Conservation (phyloP, 1,139 yeast genomes). For the Saccharomyces hybrid region DNA sequence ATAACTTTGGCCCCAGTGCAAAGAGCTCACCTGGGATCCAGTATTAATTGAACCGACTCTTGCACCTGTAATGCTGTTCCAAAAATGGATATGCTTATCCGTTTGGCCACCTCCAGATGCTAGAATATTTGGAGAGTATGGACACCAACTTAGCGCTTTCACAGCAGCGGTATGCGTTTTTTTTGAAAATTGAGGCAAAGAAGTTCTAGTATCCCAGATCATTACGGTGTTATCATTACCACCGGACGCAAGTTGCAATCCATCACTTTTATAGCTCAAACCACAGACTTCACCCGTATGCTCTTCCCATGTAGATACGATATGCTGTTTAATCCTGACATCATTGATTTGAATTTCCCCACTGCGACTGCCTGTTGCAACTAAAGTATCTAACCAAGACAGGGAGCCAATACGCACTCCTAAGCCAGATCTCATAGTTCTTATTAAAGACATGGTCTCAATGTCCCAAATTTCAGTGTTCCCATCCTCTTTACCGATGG, state of each 20-base stretch:
- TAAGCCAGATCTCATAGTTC: constrained; percentile 69
- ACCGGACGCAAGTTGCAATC: constrained; percentile 81
- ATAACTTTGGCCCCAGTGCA: constrained; percentile 74
- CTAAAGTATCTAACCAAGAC: constrained; percentile 75
- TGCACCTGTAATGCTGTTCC: constrained; percentile 92
- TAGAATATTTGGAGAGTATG: constrained; percentile 68
- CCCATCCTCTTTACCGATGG: constrained; percentile 83
- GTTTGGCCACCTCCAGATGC: constrained; percentile 97
- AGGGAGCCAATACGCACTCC: constrained; percentile 76
- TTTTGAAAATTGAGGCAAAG: constrained; percentile 66
- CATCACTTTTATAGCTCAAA: constrained; percentile 76
- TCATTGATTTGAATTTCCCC: constrained; percentile 88
- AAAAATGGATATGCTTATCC: constrained; percentile 84
- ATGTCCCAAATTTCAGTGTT: constrained; percentile 91
- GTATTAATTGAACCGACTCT: constrained; percentile 82
- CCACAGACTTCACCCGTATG: constrained; percentile 95
- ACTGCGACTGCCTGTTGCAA: constrained; percentile 76
- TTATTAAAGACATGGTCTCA: constrained; percentile 61
- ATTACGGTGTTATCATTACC: constrained; percentile 92
- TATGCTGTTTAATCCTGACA: constrained; percentile 80
- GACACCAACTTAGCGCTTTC: constrained; percentile 94
- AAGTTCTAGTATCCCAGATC: constrained; percentile 89
- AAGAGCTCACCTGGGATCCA: constrained; percentile 87
- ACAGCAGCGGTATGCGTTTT: constrained; percentile 89
- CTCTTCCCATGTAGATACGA: constrained; percentile 49